Evolutionary conservation across 306 rosid genomes (phyloP).

Genomic region (Neltuma alba): DNA sequence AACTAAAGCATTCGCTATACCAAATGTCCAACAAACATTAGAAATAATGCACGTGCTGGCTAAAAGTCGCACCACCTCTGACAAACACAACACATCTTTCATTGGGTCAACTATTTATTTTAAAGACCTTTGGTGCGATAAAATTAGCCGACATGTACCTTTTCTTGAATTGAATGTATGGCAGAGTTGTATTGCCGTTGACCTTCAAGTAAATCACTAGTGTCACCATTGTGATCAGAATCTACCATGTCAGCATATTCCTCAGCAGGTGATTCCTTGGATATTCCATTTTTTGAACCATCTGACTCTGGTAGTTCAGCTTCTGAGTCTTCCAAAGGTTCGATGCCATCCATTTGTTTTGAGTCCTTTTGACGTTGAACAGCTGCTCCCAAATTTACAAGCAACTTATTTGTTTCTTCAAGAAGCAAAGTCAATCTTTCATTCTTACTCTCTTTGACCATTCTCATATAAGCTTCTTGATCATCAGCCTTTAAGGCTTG

Average conservation of each 20-base stretch:
- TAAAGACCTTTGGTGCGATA: conserved; percentile 16
- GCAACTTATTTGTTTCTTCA: conserved; percentile 97
- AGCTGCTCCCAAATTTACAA: conserved; percentile 97
- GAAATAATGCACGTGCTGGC: background rate
- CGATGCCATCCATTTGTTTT: conserved; percentile 76
- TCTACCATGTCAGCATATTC: conserved; percentile 75
- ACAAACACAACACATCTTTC: background rate
- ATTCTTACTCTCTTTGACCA: conserved; percentile 99
- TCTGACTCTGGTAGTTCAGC: conserved; percentile 77
- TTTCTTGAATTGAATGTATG: conserved; percentile 95
- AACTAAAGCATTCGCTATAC: background rate
- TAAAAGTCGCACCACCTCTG: background rate
- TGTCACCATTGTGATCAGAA: conserved; percentile 75
- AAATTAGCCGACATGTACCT: conserved; percentile 51
- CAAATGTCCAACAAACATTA: background rate
- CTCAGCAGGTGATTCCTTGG: conserved; percentile 64
- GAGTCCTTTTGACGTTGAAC: conserved; percentile 97
- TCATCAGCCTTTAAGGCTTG: conserved; percentile 99
- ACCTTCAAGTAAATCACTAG: conserved; percentile 95
- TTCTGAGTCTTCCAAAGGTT: conserved; percentile 80
- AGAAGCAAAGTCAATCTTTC: conserved; percentile 91
- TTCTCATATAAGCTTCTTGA: conserved; percentile 99
- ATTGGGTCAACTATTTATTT: background rate
- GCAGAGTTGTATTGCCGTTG: conserved; percentile 98
- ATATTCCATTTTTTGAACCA: conserved; percentile 63